phyloP scores from a whole-genome alignment of 495 filamentous ascomycete species.

The Talaromyces adpressus region DNA sequence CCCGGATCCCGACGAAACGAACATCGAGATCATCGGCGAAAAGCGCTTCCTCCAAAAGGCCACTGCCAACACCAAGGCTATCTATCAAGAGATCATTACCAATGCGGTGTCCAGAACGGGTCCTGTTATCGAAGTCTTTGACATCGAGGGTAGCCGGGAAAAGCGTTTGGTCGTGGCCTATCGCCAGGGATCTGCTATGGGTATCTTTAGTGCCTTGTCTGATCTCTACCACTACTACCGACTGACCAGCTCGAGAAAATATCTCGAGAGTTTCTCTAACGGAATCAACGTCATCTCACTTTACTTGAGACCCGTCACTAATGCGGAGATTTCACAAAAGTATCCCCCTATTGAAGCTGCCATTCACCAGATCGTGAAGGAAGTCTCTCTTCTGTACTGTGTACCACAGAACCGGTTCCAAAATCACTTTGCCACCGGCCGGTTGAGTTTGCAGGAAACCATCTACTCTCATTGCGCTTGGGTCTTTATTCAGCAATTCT shows the following conservation, averaged over 20 bases:
- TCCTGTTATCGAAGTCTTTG: constrained; percentile 95
- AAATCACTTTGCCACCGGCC: constrained; percentile 76
- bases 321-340: constrained; percentile 39
- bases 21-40: constrained; percentile 86
- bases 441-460: constrained; percentile 90
- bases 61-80: constrained; percentile 86
- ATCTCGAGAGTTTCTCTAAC: constrained; percentile 98
- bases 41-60: constrained; percentile 93
- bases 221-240: constrained; percentile 99
- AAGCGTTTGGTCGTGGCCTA: constrained; percentile 93
- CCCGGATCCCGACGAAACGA: constrained; percentile 67
- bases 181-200: constrained; percentile 84
- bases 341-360: constrained; percentile 82
- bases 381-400: constrained; percentile 93
- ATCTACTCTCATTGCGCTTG: constrained; percentile 96
- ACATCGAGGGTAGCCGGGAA: constrained; percentile 83
- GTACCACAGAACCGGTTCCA: constrained; percentile 96
- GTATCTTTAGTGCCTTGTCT: constrained; percentile 89
- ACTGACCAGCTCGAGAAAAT: constrained; percentile 91
- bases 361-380: constrained; percentile 98
- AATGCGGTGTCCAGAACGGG: constrained; percentile 76
- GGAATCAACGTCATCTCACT: constrained; percentile 94
- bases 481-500: constrained; percentile 95
- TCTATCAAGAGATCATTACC: constrained; percentile 89
- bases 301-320: constrained; percentile 69